Evolutionary conservation across 2,329 filamentous ascomycete species (phyloP), one percentile per base, ranked within the genome.

Genomic region (Fusarium sp.): DNA sequence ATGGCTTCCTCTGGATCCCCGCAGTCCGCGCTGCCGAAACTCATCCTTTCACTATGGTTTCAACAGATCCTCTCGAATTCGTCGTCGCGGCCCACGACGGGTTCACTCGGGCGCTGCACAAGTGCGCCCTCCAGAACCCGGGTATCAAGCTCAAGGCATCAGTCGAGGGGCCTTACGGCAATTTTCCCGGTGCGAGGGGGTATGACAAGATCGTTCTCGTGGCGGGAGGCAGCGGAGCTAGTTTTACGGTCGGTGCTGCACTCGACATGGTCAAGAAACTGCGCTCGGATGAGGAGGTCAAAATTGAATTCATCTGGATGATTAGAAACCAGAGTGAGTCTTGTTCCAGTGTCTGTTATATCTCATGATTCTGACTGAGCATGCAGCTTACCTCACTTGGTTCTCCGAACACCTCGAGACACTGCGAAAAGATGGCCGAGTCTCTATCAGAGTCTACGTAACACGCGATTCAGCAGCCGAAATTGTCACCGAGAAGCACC

Each of bases 1-100:
- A 90, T 69, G 85, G 84, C 65, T 89, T 88, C 67, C 73, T 90
- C 28, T 89, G 85, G 85, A 81, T 89, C 7, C 88, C 87, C 0
- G 75, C 75, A 5, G 79, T 89, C 43, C 81, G 86, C 9, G 64
- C 76, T 2, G 75, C 83, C 15, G 84, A 89, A 72, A 86, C 83
- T 2, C 88, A 90, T 60, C 87, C 87, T 0, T 89, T 89, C 64
- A 89, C 86, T 3, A 84, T 89, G 44, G 82, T 83, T 22, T 74
- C 79, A 22, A 79, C 77, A 13, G 73, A 80, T 29, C 82, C 84
- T 0, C 68, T 85, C 28, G 85, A 88, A 74, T 85, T 89, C 45
- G 80, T 88, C 22, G 80, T 88, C 48, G 79, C 81, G 44, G 81
- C 85, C 0, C 80, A 85, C 60, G 80, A 85, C 64, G 86, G 85